Evolutionary conservation across 441 rosid genomes (phyloP).

Genomic region (Euphorbia celastroides): DNA sequence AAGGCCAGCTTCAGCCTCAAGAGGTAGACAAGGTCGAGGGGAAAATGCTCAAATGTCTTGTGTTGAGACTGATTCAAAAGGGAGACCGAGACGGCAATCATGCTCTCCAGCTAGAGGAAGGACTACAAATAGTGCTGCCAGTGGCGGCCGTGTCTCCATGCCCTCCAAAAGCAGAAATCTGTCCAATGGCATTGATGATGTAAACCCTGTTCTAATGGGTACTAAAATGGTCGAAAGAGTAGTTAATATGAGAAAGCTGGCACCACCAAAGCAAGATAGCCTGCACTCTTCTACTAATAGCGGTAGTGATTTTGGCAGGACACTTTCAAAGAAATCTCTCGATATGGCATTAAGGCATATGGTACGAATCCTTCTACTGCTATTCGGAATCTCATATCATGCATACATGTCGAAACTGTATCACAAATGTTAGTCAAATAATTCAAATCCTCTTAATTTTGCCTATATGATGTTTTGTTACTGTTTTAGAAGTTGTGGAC

Average conservation of each 20-base stretch:
- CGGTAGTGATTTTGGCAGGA: slow-evolving; percentile 65
- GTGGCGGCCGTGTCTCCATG: slow-evolving; percentile 28
- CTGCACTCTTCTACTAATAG: slow-evolving; percentile 23
- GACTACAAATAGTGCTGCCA: slow-evolving; percentile 22
- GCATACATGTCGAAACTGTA: not conserved
- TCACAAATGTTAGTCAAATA: too few relatives aligned
- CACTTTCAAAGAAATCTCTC: slow-evolving; percentile 68
- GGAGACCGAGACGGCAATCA: slow-evolving; percentile 53
- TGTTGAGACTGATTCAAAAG: slow-evolving; percentile 32
- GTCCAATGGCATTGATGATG: slow-evolving; percentile 37
- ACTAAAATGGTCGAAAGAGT: slow-evolving; percentile 88
- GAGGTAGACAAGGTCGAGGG: slow-evolving; percentile 50
- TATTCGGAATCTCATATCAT: not conserved
- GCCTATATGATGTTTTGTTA: not conserved
- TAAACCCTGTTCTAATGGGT: slow-evolving; percentile 71
- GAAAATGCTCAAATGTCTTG: slow-evolving; percentile 32
- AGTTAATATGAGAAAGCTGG: slow-evolving; percentile 86
- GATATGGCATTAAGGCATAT: slow-evolving; percentile 86
- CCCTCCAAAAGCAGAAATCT: slow-evolving; percentile 29
- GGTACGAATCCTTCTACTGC: slow-evolving; percentile 35
- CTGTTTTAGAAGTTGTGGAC: not conserved
- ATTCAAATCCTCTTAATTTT: too few relatives aligned
- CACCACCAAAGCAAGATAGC: slow-evolving; percentile 59
- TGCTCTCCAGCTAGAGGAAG: slow-evolving; percentile 61
- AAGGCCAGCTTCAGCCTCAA: slow-evolving; percentile 62